A percentile compares a stretch with the other conserved stretches of the same genome.
These are phyloP conservation scores for Plasmodium reichenowi DNA, from an alignment of 169 alveolate genomes.

Conservation along the genomic window DNA sequence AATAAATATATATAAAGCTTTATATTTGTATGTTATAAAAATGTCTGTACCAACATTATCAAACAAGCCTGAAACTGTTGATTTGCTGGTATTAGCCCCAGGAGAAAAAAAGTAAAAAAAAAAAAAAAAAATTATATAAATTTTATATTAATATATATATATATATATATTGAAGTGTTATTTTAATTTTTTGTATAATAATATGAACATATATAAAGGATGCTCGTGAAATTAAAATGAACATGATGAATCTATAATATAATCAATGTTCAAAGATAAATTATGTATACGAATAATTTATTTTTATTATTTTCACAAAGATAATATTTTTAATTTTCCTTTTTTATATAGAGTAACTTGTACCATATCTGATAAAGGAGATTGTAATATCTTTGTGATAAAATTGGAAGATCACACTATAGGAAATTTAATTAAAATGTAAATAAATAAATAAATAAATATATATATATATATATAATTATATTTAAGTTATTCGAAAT, in stretches of 20 bases:
- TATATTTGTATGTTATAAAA: not conserved
- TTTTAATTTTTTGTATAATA: not conserved
- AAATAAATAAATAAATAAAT: not conserved
- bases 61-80: conserved; percentile 68
- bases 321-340: not conserved
- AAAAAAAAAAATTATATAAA: conserved; percentile 2
- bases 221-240: too few species aligned
- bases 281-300: too few species aligned
- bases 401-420: conserved; percentile 74
- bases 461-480: not conserved
- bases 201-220: too few species aligned
- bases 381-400: conserved; percentile 65
- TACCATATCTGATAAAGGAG: conserved; percentile 71
- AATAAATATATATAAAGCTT: too few species aligned
- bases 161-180: not conserved
- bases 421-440: conserved; percentile 72
- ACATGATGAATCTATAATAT: too few species aligned
- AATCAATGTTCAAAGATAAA: too few species aligned
- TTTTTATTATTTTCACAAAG: too few species aligned
- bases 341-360: conserved; percentile 59
- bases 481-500: too few species aligned
- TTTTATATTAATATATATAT: not conserved
- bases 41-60: conserved; percentile 77
- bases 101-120: conserved; percentile 73
- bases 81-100: conserved; percentile 49